Conservation (phyloP, 108 stramenopile genomes). For the Pseudonitzschia multiseries region DNA sequence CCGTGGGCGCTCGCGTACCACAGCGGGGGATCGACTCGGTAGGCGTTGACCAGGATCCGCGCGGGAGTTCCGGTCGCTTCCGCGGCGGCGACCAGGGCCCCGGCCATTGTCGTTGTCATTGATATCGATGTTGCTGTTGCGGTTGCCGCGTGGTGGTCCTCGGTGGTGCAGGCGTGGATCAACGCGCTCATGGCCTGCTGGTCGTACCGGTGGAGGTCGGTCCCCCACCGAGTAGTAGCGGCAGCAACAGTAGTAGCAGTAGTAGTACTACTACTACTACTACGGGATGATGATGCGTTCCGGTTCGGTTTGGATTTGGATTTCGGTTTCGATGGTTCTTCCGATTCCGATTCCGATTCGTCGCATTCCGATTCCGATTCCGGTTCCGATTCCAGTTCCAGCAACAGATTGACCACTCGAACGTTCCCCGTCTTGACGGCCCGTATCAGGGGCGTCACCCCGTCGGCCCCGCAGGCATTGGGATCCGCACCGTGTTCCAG, state of each 20-base stretch:
- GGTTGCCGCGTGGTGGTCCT: not conserved
- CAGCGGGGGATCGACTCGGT: constrained; percentile 31
- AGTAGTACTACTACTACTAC: too few species aligned
- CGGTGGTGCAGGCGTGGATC: constrained; percentile 30
- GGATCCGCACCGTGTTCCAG: not conserved
- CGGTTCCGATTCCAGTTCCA: not conserved
- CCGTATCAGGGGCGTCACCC: constrained; percentile 23
- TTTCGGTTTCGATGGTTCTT: too few species aligned
- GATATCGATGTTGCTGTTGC: too few species aligned
- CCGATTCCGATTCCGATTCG: too few species aligned
- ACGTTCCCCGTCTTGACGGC: constrained; percentile 13
- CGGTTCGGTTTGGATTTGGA: too few species aligned
- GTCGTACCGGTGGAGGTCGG: constrained; percentile 18
- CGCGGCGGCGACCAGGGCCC: too few species aligned
- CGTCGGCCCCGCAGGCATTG: constrained; percentile 18
- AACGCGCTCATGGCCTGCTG: constrained; percentile 35
- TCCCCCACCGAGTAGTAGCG: not conserved
- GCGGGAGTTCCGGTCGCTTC: not conserved
- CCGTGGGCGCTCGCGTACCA: constrained; percentile 30
- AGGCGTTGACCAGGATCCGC: constrained; percentile 21
- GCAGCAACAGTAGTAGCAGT: too few species aligned
- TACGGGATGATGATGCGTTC: too few species aligned
- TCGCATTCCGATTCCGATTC: too few species aligned
- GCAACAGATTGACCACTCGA: not conserved
- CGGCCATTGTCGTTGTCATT: not conserved